Evolutionary conservation across 2,329 filamentous ascomycete genomes (phyloP).

Genomic region (Lizonia empirigonia): DNA sequence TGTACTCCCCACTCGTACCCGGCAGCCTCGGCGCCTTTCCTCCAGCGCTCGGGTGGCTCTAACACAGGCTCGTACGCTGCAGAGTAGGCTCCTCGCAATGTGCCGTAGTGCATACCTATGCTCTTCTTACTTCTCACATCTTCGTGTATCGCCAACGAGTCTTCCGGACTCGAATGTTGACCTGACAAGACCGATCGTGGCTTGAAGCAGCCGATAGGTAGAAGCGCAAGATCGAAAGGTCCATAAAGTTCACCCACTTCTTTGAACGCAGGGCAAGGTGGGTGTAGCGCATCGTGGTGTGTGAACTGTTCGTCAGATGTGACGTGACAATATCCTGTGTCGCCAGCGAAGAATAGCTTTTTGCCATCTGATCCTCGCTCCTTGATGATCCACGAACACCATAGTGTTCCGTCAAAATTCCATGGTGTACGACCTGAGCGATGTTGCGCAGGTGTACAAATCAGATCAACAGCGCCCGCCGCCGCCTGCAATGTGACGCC

Average conservation of each 20-base stretch:
- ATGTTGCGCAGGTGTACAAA: constrained; percentile 57
- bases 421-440: constrained; percentile 51
- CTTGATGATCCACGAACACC: constrained; percentile 56
- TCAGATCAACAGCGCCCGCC: constrained; percentile 49
- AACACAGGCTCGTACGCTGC: constrained; percentile 57
- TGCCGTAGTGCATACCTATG: constrained; percentile 60
- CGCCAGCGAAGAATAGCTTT: constrained; percentile 56
- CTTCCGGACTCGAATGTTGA: constrained; percentile 56
- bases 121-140: constrained; percentile 55
- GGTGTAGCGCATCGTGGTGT: constrained; percentile 43
- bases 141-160: constrained; percentile 55
- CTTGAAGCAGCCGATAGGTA: constrained; percentile 57
- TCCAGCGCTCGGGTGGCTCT: constrained; percentile 55
- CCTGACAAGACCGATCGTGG: constrained; percentile 53
- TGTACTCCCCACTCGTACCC: constrained; percentile 48
- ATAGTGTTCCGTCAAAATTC: constrained; percentile 51
- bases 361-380: constrained; percentile 34
- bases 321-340: constrained; percentile 56
- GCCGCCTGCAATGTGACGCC: constrained; percentile 43
- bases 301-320: constrained; percentile 36
- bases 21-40: constrained; percentile 51
- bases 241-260: constrained; percentile 55
- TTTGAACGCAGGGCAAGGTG: constrained; percentile 56
- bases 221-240: constrained; percentile 56
- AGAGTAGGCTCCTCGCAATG: constrained; percentile 53